Conservation (phyloP, 805 yeast genomes). For the Cyberlindnera nakhonratchasimensis region DNA sequence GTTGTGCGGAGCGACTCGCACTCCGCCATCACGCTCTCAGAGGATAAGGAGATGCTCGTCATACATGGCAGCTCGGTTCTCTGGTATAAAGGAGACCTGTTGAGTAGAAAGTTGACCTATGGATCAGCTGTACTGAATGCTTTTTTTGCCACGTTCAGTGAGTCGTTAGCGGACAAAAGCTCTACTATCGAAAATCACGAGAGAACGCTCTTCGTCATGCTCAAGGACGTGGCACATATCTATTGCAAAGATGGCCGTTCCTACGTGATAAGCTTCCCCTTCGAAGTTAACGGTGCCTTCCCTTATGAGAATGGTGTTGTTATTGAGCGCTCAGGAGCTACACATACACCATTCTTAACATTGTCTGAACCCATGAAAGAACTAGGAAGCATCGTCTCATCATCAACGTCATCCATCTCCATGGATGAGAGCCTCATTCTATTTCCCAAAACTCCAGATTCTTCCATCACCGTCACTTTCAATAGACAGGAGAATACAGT, state of each 20-base stretch:
- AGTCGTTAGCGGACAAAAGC: neutral
- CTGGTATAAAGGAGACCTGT: conserved; percentile 48
- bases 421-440: conserved; percentile 51
- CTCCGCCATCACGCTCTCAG: conserved; percentile 7
- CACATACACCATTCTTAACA: conserved; percentile 46
- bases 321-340: conserved; percentile 40
- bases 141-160: conserved; percentile 51
- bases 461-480: conserved; percentile 53
- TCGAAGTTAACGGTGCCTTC: conserved; percentile 55
- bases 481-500: conserved; percentile 44
- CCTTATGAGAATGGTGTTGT: conserved; percentile 68
- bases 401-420: conserved; percentile 64
- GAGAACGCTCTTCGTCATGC: conserved; percentile 55
- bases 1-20: conserved; percentile 1
- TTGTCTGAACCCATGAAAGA: conserved; percentile 73
- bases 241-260: conserved; percentile 59
- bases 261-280: conserved; percentile 65
- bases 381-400: conserved; percentile 65
- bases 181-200: conserved; percentile 11
- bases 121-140: conserved; percentile 54
- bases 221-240: conserved; percentile 57
- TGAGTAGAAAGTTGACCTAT: conserved; percentile 47
- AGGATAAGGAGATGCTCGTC: conserved; percentile 19
- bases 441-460: conserved; percentile 44
- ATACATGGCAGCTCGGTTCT: conserved; percentile 19